phyloP scores from a whole-genome alignment of 108 stramenopile species.

The Stephanodiscus minutulus region DNA sequence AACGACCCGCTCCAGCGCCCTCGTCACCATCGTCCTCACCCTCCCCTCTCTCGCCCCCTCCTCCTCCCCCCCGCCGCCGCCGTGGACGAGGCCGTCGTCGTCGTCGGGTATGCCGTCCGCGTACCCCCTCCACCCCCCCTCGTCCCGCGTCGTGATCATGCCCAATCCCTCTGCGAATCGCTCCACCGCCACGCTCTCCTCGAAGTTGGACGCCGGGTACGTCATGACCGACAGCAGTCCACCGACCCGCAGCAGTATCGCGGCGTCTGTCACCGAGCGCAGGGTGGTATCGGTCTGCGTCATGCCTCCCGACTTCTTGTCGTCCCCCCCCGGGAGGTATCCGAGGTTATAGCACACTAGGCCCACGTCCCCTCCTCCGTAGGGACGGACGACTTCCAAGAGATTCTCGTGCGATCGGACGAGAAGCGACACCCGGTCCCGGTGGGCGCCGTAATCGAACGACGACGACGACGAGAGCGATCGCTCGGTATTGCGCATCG shows the following conservation, averaged over 20 bases:
- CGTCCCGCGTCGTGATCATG: conserved; percentile 60
- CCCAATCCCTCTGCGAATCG: conserved; percentile 75
- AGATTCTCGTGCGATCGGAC: conserved; percentile 41
- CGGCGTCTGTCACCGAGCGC: conserved; percentile 68
- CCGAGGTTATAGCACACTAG: conserved; percentile 86
- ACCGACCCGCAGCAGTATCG: conserved; percentile 62
- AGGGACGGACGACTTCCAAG: no score
- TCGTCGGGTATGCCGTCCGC: conserved; percentile 36
- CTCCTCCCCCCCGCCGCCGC: not conserved
- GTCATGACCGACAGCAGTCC: conserved; percentile 79
- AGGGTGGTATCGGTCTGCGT: conserved; percentile 71
- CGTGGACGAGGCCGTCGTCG: conserved; percentile 22
- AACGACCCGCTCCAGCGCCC: conserved; percentile 48
- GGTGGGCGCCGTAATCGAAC: conserved; percentile 11
- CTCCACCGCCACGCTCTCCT: conserved; percentile 68
- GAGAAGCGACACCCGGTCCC: conserved; percentile 33
- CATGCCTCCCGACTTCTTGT: conserved; percentile 47
- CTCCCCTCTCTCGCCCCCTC: conserved; percentile 15
- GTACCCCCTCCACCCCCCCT: conserved; percentile 67
- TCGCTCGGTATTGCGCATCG: conserved; percentile 58
- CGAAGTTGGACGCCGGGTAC: conserved; percentile 67
- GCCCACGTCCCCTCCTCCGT: conserved; percentile 43
- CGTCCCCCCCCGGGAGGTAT: no score
- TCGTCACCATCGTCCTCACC: conserved; percentile 36
- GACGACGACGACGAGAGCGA: conserved; percentile 34